A percentile compares a stretch with the other conserved stretches of the same genome.
phyloP scores from a whole-genome alignment of 1,284 basidiomycete genomes.

The Cryptococcus sp. region DNA sequence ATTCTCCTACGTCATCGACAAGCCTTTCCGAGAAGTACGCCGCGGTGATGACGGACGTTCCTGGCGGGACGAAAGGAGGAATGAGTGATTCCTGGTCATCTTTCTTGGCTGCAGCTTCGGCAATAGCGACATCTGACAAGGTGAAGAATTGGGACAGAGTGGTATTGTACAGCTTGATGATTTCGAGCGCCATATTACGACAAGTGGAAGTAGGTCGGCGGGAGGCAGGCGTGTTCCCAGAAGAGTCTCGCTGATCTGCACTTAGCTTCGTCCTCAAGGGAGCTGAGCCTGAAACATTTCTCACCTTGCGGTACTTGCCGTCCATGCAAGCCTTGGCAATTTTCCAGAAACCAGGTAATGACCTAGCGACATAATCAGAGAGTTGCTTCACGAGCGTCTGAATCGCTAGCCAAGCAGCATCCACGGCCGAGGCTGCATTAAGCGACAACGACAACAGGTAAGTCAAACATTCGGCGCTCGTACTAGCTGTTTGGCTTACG shows the following conservation, averaged over 20 bases:
- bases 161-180: conserved; percentile 83
- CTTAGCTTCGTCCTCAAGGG: conserved; percentile 4
- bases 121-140: conserved; percentile 72
- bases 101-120: conserved; percentile 50
- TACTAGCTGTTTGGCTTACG: conserved; percentile 56
- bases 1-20: conserved; percentile 81
- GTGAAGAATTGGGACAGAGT: conserved; percentile 87
- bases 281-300: conserved; percentile 5
- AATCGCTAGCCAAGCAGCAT: conserved; percentile 79
- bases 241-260: conserved; percentile 34
- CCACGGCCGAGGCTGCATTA: conserved; percentile 34
- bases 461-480: not conserved
- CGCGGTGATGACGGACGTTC: conserved; percentile 79
- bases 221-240: conserved; percentile 28
- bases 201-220: conserved; percentile 79
- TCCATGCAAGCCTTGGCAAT: conserved; percentile 89
- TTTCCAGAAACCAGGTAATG: conserved; percentile 90
- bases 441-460: not conserved
- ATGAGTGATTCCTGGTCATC: conserved; percentile 32
- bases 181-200: conserved; percentile 85
- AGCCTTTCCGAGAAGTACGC: conserved; percentile 78
- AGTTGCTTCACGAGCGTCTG: conserved; percentile 61
- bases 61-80: conserved; percentile 69
- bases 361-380: conserved; percentile 58
- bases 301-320: conserved; percentile 82